Conservation (phyloP, 768 basidiomycete genomes). For the Russula lepida region DNA sequence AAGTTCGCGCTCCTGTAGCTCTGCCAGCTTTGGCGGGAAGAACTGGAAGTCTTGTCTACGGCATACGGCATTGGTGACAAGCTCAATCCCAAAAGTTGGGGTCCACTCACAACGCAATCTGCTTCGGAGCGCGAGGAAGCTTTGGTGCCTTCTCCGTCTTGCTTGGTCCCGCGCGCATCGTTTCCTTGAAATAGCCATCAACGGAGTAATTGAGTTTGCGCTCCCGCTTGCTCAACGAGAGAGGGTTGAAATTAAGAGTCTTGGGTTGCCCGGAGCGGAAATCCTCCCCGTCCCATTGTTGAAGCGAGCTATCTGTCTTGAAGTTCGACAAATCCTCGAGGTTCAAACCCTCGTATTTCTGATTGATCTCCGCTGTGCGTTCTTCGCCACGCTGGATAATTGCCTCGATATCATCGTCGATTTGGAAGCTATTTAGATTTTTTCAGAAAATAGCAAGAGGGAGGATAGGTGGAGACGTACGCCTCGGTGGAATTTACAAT, state of each 20-base stretch:
- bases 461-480: slow-evolving; percentile 35
- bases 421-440: slow-evolving; percentile 42
- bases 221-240: slow-evolving; percentile 88
- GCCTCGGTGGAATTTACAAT: slow-evolving; percentile 78
- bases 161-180: slow-evolving; percentile 68
- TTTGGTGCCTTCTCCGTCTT: slow-evolving; percentile 80
- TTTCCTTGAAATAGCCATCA: slow-evolving; percentile 92
- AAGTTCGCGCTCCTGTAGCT: slow-evolving; percentile 80
- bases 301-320: slow-evolving; percentile 85
- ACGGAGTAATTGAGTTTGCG: slow-evolving; percentile 92
- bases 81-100: not conserved
- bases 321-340: slow-evolving; percentile 96
- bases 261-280: slow-evolving; percentile 73
- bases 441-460: not conserved
- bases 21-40: slow-evolving; percentile 72
- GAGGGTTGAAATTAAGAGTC: slow-evolving; percentile 61
- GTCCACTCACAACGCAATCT: slow-evolving; percentile 60
- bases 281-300: slow-evolving; percentile 95
- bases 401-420: slow-evolving; percentile 88
- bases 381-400: slow-evolving; percentile 91
- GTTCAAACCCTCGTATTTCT: slow-evolving; percentile 87
- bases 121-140: slow-evolving; percentile 79
- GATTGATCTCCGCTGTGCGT: slow-evolving; percentile 78
- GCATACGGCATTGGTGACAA: not conserved
- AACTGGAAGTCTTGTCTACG: slow-evolving; percentile 93